phyloP scores from a whole-genome alignment of 2,329 filamentous ascomycete species.

The Neocucurbitaria cava region DNA sequence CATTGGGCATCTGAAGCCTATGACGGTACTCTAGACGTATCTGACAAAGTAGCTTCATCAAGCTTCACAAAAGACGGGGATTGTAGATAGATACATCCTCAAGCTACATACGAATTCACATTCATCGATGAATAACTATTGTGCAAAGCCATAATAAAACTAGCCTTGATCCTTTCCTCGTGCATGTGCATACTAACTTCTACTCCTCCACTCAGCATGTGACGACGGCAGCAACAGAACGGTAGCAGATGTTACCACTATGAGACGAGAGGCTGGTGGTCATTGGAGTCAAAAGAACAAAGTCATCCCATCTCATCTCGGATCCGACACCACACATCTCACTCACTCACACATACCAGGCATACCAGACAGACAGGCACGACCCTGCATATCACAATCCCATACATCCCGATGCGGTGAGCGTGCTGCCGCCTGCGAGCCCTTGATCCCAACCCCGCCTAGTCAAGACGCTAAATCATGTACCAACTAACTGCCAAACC shows the following conservation, averaged over 20 bases:
- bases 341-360: too few relatives aligned
- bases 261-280: too few relatives aligned
- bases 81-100: not conserved
- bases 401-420: not conserved
- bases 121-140: constrained; percentile 1
- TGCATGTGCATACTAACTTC: not conserved
- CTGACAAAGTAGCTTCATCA: not conserved
- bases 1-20: not conserved
- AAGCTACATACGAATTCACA: constrained; percentile 8
- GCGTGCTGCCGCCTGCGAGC: not conserved
- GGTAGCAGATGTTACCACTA: not conserved
- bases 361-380: too few relatives aligned
- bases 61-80: not conserved
- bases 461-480: not conserved
- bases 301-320: not conserved
- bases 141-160: not conserved
- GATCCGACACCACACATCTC: not conserved
- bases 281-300: too few relatives aligned
- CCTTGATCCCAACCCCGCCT: not conserved
- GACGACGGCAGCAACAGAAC: not conserved
- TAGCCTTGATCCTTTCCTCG: not conserved
- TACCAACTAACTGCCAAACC: not conserved
- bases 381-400: constrained; percentile 3
- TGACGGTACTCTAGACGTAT: constrained; percentile 2
- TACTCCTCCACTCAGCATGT: too few relatives aligned